A percentile compares a stretch with the other conserved stretches of the same genome.
phyloP scores from a whole-genome alignment of 1,284 basidiomycete species.

The Trametes hirsuta region DNA sequence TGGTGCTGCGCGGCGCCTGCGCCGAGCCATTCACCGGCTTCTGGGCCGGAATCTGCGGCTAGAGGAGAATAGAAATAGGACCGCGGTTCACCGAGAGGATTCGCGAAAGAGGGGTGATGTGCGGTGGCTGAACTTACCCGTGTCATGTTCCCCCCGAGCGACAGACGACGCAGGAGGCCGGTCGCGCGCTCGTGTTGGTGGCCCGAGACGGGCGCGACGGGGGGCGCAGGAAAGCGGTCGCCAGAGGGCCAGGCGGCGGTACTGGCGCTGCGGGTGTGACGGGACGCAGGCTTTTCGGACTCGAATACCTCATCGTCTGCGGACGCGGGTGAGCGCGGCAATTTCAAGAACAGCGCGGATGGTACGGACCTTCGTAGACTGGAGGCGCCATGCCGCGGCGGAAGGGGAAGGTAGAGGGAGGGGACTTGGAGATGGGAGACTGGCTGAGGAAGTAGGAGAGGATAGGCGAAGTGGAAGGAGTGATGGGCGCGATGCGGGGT shows the following conservation, averaged over 20 bases:
- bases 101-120: background rate
- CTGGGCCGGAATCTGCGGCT: slow-evolving; percentile 27
- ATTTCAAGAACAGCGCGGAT: background rate
- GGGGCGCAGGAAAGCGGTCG: slow-evolving; percentile 49
- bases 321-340: slow-evolving; percentile 5
- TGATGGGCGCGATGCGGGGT: slow-evolving; percentile 50
- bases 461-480: slow-evolving; percentile 67
- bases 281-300: slow-evolving; percentile 32
- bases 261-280: slow-evolving; percentile 40
- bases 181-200: slow-evolving; percentile 63
- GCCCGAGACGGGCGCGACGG: slow-evolving; percentile 42
- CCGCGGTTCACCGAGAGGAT: background rate
- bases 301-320: slow-evolving; percentile 44
- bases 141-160: slow-evolving; percentile 59
- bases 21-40: slow-evolving; percentile 18
- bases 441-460: slow-evolving; percentile 68
- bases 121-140: slow-evolving; percentile 45
- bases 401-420: slow-evolving; percentile 58
- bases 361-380: slow-evolving; percentile 60
- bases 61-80: background rate
- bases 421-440: slow-evolving; percentile 49
- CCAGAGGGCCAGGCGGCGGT: slow-evolving; percentile 41
- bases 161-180: slow-evolving; percentile 71
- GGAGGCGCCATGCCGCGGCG: slow-evolving; percentile 46
- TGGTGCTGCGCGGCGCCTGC: slow-evolving; percentile 18